A percentile compares a stretch with the other conserved stretches of the same genome.
Evolutionary conservation across 1,284 basidiomycete genomes (phyloP).

Genomic region (Leccinum pachyderme): DNA sequence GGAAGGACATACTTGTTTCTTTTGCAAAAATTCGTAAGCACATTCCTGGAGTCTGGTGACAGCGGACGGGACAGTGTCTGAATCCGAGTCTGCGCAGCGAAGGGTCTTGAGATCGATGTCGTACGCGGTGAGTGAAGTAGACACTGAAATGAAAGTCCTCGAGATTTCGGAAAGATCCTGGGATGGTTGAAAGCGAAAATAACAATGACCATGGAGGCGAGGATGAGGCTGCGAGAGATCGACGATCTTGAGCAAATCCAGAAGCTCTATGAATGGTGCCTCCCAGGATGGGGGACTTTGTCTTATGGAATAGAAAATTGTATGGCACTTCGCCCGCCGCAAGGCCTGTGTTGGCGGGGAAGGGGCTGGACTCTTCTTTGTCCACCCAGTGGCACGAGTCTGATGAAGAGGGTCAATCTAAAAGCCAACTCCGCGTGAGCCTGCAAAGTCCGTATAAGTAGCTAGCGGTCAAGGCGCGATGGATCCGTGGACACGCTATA

Average conservation of each 20-base stretch:
- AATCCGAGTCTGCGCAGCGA: background rate
- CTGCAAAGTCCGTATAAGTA: background rate
- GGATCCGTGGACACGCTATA: background rate
- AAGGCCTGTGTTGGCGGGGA: conserved; percentile 17
- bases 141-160: conserved; percentile 15
- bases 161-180: conserved; percentile 19
- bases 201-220: background rate
- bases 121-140: background rate
- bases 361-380: background rate
- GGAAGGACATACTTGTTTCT: conserved; percentile 4
- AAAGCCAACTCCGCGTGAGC: conserved; percentile 6
- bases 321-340: background rate
- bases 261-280: conserved; percentile 12
- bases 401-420: background rate
- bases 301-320: background rate
- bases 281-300: conserved; percentile 5
- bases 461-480: background rate
- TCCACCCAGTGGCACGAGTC: conserved; percentile 13
- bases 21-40: conserved; percentile 8
- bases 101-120: conserved; percentile 17
- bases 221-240: conserved; percentile 1
- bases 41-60: conserved; percentile 13
- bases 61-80: background rate
- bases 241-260: conserved; percentile 7
- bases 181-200: conserved; percentile 21